Conservation (phyloP, 176 grass and related monocot species). For the Phoenix roebelenii region DNA sequence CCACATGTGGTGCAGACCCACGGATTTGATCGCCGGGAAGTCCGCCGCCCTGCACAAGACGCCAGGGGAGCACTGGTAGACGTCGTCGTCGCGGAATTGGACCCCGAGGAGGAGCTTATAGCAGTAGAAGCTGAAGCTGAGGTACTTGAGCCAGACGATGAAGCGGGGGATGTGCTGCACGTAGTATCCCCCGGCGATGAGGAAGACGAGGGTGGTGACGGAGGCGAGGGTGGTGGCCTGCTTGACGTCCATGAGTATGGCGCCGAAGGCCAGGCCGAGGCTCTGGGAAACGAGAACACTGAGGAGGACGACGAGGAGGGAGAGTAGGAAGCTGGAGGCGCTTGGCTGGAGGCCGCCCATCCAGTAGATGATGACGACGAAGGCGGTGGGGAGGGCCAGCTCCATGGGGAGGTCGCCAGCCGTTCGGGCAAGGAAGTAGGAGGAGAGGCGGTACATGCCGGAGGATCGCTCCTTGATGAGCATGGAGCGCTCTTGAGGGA, state of each 20-base stretch:
- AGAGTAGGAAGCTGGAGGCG: constrained; percentile 6
- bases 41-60: constrained; percentile 15
- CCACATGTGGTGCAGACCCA: constrained; percentile 14
- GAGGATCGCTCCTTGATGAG: constrained; percentile 35
- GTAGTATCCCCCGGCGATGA: constrained; percentile 26
- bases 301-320: constrained; percentile 23
- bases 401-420: constrained; percentile 41
- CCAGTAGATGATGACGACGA: constrained; percentile 35
- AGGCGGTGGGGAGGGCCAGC: constrained; percentile 32
- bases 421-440: constrained; percentile 28
- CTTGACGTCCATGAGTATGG: constrained; percentile 40
- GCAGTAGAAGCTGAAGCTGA: constrained; percentile 25
- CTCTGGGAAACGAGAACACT: constrained; percentile 26
- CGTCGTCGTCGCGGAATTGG: constrained; percentile 19
- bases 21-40: constrained; percentile 20
- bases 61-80: constrained; percentile 26
- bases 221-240: constrained; percentile 24
- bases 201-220: constrained; percentile 27
- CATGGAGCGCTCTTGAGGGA: constrained; percentile 39
- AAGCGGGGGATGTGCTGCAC: constrained; percentile 26
- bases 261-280: constrained; percentile 31
- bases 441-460: constrained; percentile 35
- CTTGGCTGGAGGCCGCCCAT: constrained; percentile 28
- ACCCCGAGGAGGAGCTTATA: constrained; percentile 29
- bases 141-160: constrained; percentile 38